Evolutionary conservation across 2,329 filamentous ascomycete species (phyloP), one percentile per base, ranked within the genome.

Genomic region (Lachnellula willkommii): DNA sequence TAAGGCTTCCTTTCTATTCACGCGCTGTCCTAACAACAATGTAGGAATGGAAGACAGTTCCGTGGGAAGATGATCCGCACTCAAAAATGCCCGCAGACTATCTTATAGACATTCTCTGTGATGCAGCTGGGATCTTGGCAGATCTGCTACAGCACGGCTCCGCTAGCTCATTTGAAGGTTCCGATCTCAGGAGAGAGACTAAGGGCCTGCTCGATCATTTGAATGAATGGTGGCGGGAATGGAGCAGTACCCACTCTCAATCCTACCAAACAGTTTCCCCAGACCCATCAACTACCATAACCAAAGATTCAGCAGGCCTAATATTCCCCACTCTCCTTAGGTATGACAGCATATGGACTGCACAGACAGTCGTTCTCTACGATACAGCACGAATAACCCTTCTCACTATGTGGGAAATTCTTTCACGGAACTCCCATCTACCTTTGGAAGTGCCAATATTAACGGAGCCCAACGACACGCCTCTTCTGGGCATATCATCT

Each of bases 401-500:
- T 26, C 35, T 57, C 3, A 14, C 39, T 1, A 36, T 53, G 4
- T 47, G 47, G 42, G 39, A 53, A n/a, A 37, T 28, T 12, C n/a
- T 53, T 15, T 42, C 26, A 2, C 5, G n/a, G 37, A 35, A 50
- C 9, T 11, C 9, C 20, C 5, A 6, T n/a, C 15, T 17, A 45
- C 6, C 40, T 11, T 45, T 22, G 40, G 40, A 45, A 17, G 9
- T 11, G 14, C 40, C 17, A 11, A 22, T 45, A 2, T 9, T 24
- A 20, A 43, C 53, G 22, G 22, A 39, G 15, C 50, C 50, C 12
- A 50, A 47, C 24, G 15, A 9, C 20, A 50, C 45, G 6, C 50
- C 56, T 8, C 45, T 60, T 17, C 45, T 57, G 6, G 59, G 59
- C 5, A 59, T 60, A 49, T 55, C 43, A 20, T 55, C 50, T 20